Evolutionary conservation across 2,329 filamentous ascomycete genomes (phyloP).

Genomic region (Hawksworthiomyces lignivorus): DNA sequence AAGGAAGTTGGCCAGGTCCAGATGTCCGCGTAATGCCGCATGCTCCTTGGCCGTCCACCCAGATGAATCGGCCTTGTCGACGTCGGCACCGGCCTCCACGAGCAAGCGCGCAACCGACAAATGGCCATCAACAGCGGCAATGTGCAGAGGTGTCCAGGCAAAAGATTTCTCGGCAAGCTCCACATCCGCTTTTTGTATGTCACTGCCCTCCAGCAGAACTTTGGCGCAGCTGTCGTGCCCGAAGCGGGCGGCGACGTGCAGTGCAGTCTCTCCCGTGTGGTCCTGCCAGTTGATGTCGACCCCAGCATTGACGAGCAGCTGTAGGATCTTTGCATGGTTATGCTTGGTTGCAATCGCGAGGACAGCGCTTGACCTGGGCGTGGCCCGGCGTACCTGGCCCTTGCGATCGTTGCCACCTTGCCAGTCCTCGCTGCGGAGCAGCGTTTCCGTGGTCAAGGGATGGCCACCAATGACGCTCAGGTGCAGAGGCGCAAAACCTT

Average conservation of each 20-base stretch:
- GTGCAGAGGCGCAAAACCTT: slow-evolving; percentile 86
- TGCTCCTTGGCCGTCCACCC: slow-evolving; percentile 95
- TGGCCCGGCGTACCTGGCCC: slow-evolving; percentile 56
- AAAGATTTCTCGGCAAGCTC: slow-evolving; percentile 69
- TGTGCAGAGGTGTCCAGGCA: slow-evolving; percentile 91
- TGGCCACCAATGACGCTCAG: slow-evolving; percentile 89
- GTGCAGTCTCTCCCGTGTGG: slow-evolving; percentile 78
- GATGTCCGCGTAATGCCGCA: slow-evolving; percentile 80
- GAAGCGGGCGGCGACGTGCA: slow-evolving; percentile 86
- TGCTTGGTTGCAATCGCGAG: slow-evolving; percentile 81
- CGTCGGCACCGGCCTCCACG: slow-evolving; percentile 68
- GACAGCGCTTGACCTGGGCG: slow-evolving; percentile 79
- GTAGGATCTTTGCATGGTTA: slow-evolving; percentile 77
- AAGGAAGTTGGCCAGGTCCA: slow-evolving; percentile 68
- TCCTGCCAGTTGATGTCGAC: slow-evolving; percentile 94
- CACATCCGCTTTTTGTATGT: slow-evolving; percentile 57
- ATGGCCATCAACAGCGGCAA: slow-evolving; percentile 85
- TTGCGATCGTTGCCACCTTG: slow-evolving; percentile 55
- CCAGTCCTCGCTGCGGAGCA: slow-evolving; percentile 77
- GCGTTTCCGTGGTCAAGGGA: slow-evolving; percentile 70
- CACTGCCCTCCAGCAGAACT: slow-evolving; percentile 63
- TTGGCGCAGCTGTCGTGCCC: slow-evolving; percentile 75
- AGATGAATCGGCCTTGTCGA: slow-evolving; percentile 70
- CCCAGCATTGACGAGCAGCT: slow-evolving; percentile 79
- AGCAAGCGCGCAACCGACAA: slow-evolving; percentile 67